Conservation (phyloP, 306 rosid genomes). For the Cucurbita pepo region DNA sequence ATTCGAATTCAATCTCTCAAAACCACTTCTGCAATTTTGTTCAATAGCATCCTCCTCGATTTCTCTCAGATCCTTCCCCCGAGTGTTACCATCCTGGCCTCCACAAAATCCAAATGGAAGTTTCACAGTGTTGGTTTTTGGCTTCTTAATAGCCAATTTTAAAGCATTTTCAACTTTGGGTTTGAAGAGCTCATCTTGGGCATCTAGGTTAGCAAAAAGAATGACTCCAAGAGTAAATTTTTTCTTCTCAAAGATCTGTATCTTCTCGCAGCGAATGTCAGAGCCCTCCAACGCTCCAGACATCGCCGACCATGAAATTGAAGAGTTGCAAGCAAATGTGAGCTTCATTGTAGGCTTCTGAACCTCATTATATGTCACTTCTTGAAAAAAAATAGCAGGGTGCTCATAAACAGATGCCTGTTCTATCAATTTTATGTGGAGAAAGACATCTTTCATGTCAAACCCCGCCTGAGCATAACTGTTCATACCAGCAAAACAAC, state of each 20-base stretch:
- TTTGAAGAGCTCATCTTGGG: constrained; percentile 50
- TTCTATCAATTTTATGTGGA: constrained; percentile 74
- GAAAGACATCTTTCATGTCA: constrained; percentile 81
- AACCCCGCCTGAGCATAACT: constrained; percentile 86
- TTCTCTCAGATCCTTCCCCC: constrained; percentile 51
- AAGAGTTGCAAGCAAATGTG: constrained; percentile 73
- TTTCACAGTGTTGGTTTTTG: constrained; percentile 47
- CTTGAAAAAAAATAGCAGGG: constrained; percentile 71
- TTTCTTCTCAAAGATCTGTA: constrained; percentile 89
- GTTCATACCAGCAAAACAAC: constrained; percentile 8
- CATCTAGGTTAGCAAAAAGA: constrained; percentile 40
- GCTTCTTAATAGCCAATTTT: constrained; percentile 54
- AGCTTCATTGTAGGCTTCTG: constrained; percentile 54
- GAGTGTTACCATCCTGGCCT: constrained; percentile 76
- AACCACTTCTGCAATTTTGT: constrained; percentile 28
- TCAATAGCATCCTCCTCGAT: constrained; percentile 50
- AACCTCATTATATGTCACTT: constrained; percentile 35
- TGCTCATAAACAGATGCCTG: constrained; percentile 51
- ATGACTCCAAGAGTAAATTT: constrained; percentile 64
- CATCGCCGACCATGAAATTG: constrained; percentile 73
- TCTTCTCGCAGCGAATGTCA: constrained; percentile 65
- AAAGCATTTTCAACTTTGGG: constrained; percentile 59
- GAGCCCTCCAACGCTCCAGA: constrained; percentile 51
- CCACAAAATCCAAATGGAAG: constrained; percentile 92
- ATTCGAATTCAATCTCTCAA: constrained; percentile 34